Evolutionary conservation across 2,329 filamentous ascomycete species (phyloP).

Genomic region (Diaporthe sp.): DNA sequence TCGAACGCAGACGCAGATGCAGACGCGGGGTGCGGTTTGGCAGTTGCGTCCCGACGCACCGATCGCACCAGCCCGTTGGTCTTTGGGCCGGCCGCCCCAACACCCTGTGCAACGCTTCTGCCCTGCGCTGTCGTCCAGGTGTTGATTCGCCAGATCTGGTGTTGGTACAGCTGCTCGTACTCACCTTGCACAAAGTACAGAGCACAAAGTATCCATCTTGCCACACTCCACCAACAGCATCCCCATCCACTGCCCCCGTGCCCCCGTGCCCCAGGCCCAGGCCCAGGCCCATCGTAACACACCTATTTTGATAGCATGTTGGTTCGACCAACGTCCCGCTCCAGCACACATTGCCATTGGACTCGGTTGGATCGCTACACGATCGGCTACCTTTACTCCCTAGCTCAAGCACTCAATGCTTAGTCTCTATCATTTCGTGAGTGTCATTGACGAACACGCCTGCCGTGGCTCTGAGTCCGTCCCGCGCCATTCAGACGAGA

Average conservation of each 20-base stretch:
- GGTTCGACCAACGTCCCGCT: background rate
- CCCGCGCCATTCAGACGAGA: conserved; percentile 10
- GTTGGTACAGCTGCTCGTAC: background rate
- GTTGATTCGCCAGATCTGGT: conserved; percentile 3
- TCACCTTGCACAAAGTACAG: background rate
- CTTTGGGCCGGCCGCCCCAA: background rate
- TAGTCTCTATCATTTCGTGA: background rate
- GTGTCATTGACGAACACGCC: background rate
- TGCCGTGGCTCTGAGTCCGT: conserved; percentile 15
- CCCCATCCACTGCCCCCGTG: background rate
- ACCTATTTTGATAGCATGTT: background rate
- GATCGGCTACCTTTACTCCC: background rate
- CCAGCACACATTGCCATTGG: background rate
- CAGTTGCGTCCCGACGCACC: background rate
- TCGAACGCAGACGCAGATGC: background rate
- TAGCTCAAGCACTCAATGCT: background rate
- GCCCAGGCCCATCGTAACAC: conserved; percentile 8
- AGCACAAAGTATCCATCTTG: background rate
- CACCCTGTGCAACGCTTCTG: background rate
- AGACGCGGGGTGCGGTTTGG: conserved; percentile 6
- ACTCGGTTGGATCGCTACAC: background rate
- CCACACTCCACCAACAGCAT: background rate
- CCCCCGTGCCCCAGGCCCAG: background rate
- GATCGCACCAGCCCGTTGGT: conserved; percentile 14
- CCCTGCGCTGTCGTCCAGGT: background rate